Conservation (phyloP, 805 yeast genomes). For the Komagataella ulmi region DNA sequence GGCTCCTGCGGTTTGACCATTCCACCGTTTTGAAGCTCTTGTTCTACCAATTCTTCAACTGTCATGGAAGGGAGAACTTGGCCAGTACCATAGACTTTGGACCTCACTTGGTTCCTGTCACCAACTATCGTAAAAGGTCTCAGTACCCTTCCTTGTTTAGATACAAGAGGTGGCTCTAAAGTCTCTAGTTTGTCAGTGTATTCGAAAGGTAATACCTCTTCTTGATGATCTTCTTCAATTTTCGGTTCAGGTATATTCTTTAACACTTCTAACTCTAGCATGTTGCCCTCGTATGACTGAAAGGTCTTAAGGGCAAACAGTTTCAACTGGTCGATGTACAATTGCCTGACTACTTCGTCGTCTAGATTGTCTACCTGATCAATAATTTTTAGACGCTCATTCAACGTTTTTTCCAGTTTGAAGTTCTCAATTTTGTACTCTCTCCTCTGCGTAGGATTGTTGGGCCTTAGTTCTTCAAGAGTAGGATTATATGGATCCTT, state of each 20-base stretch:
- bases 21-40: conserved; percentile 78
- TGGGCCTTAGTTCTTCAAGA: conserved; percentile 19
- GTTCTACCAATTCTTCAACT: conserved; percentile 80
- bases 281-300: conserved; percentile 37
- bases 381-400: conserved; percentile 25
- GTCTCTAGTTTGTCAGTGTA: conserved; percentile 56
- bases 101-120: conserved; percentile 38
- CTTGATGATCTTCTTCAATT: conserved; percentile 5
- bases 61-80: conserved; percentile 90
- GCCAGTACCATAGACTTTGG: conserved; percentile 79
- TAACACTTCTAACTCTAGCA: conserved; percentile 60
- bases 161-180: conserved; percentile 36
- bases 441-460: conserved; percentile 34
- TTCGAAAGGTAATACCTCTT: conserved; percentile 12
- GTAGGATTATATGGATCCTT: conserved; percentile 26
- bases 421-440: conserved; percentile 62
- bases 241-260: conserved; percentile 23
- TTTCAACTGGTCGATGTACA: conserved; percentile 42
- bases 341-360: conserved; percentile 48
- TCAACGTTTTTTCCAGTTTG: conserved; percentile 43
- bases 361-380: conserved; percentile 26
- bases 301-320: conserved; percentile 41
- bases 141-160: conserved; percentile 65
- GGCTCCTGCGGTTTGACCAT: conserved; percentile 32
- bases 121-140: conserved; percentile 74